Evolutionary conservation across 148 eudicot species (phyloP).

Genomic region (Rhododendron williamsianum): DNA sequence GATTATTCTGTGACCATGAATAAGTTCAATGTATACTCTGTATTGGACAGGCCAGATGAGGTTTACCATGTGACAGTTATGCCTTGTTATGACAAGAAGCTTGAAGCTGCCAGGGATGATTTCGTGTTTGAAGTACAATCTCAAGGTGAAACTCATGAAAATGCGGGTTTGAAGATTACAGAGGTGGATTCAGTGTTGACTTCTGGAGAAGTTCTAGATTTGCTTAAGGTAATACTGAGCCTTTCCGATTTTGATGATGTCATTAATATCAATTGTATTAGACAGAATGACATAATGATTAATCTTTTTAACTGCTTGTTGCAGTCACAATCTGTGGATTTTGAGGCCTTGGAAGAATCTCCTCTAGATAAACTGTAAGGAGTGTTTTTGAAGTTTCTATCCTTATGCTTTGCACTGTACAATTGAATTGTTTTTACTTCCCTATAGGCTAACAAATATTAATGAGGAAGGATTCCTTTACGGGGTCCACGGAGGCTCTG

Average conservation of each 20-base stretch:
- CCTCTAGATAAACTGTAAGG: constrained; percentile 77
- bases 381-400: neutral
- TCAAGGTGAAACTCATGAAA: constrained; percentile 30
- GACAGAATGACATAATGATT: neutral
- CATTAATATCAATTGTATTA: neutral
- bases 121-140: constrained; percentile 62
- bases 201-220: constrained; percentile 88
- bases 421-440: neutral
- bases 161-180: constrained; percentile 26
- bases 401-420: neutral
- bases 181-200: constrained; percentile 99
- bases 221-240: constrained; percentile 53
- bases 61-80: constrained; percentile 96
- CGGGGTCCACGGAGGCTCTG: constrained; percentile 87
- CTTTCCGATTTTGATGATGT: neutral
- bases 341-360: constrained; percentile 70
- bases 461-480: constrained; percentile 72
- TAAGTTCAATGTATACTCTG: neutral
- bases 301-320: constrained; percentile 13
- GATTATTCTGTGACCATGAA: neutral
- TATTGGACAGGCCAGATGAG: constrained; percentile 65
- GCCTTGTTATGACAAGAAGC: constrained; percentile 99
- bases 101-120: constrained; percentile 95
- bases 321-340: constrained; percentile 78
- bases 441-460: constrained; percentile 67